Evolutionary conservation across 768 basidiomycete genomes (phyloP), one percentile per base, ranked within the genome.

Genomic region (Rhodotorula babjevae): DNA sequence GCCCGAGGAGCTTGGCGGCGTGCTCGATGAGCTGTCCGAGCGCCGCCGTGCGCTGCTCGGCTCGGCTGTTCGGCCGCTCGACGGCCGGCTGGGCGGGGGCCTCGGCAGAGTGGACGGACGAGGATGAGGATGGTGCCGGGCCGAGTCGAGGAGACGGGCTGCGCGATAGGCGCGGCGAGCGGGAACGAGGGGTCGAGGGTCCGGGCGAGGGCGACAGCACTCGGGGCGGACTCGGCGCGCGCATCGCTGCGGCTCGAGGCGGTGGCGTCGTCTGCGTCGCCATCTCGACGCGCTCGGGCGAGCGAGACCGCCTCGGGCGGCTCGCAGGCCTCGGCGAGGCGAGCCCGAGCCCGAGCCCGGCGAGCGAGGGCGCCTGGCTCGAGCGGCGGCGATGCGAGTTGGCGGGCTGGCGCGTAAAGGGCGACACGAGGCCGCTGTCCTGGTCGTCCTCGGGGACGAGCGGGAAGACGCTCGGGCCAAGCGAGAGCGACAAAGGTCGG

Each of bases 1-100:
- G 86, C 40, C 84, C 83, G 69, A 93, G 84, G 7, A 98, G 82
- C 40, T 84, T 83, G 36, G 83, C 80, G 60, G 90, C 83, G 68
- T 90, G 80, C 33, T 84, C 83, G 59, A 83, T 78, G 2, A 85
- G 77, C 27, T 78, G 68, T 4, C 80, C 72, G 2, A 84, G 71
- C 3, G 80, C 75, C 0, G 77, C 78, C 19, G 81, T 79, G 40
- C 80, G 56, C 25, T 53, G 47, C 44, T 74, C 63, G 3, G 21
- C 33, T 3, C 50, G 50, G 47, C 55, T 36, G 36, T 9, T 21
- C 59, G 8, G 31, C 1, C 27, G 8, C 31, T 33, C 27, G n/a
- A 53, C 53, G 0, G n/a, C 31, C 27, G 31, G 12, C 36, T 3
- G 40, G 3, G 33, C 10, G 46, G 6, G 53, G 21, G 14, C 56